A percentile compares a stretch with the other conserved stretches of the same genome.
phyloP scores from a whole-genome alignment of 2,329 filamentous ascomycete genomes.

The Trichocomaceae sp. region DNA sequence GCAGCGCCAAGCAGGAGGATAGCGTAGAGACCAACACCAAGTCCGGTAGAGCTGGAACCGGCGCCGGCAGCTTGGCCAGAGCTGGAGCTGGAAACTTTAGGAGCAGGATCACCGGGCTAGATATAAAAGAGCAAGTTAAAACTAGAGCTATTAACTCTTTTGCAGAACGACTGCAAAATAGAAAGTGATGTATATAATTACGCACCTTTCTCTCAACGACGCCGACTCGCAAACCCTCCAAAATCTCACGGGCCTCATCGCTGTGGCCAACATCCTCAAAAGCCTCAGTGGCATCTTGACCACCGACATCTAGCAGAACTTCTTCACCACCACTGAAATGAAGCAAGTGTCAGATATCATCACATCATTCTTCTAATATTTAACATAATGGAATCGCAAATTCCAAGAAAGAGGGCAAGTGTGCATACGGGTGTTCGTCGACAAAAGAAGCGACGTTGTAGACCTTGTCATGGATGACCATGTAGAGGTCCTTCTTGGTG shows the following conservation, averaged over 20 bases:
- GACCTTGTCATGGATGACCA: constrained; percentile 94
- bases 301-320: constrained; percentile 90
- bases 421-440: constrained; percentile 85
- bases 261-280: constrained; percentile 99
- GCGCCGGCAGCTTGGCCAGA: constrained; percentile 35
- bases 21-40: constrained; percentile 76
- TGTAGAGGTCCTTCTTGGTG: constrained; percentile 84
- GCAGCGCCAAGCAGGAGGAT: constrained; percentile 70
- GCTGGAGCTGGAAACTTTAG: constrained; percentile 53
- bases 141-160: not conserved
- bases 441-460: constrained; percentile 86
- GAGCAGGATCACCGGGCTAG: constrained; percentile 67
- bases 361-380: not conserved
- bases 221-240: constrained; percentile 69
- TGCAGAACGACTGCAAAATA: constrained; percentile 4
- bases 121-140: constrained; percentile 1
- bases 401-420: constrained; percentile 1
- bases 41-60: constrained; percentile 31
- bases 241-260: constrained; percentile 93
- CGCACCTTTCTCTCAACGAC: constrained; percentile 73
- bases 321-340: constrained; percentile 82
- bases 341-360: constrained; percentile 5
- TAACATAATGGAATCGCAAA: not conserved
- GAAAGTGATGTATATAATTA: constrained; percentile 12
- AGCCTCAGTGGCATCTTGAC: constrained; percentile 93